Conservation (phyloP, 106 monocot species). For the Allium cepa region DNA sequence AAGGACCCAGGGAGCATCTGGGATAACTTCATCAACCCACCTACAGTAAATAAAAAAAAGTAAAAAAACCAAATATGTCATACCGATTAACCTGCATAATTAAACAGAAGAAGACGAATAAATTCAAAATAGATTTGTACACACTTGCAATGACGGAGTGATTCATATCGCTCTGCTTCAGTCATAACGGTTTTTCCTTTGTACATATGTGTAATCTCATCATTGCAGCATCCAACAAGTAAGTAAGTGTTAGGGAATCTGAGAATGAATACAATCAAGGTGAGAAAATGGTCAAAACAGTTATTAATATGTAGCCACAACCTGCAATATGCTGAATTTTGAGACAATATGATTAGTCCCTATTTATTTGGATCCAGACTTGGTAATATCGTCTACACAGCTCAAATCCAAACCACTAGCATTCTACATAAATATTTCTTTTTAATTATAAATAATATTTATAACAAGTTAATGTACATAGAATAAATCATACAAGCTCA, state of each 20-base stretch:
- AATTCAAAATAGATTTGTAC: neutral
- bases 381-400: no score
- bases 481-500: no score
- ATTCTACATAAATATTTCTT: no score
- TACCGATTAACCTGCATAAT: neutral
- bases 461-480: no score
- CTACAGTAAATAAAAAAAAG: slow-evolving; percentile 14
- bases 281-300: no score
- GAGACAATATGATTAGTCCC: no score
- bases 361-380: no score
- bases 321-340: no score
- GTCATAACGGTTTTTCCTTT: slow-evolving; percentile 22
- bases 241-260: slow-evolving; percentile 15
- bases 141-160: slow-evolving; percentile 16
- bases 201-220: slow-evolving; percentile 17
- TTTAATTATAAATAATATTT: no score
- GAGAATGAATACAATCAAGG: neutral
- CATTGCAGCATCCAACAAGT: slow-evolving; percentile 18
- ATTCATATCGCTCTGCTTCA: slow-evolving; percentile 18
- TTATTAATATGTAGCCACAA: no score
- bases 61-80: neutral
- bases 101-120: neutral
- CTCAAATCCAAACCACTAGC: no score
- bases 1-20: slow-evolving; percentile 73
- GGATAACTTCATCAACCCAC: slow-evolving; percentile 77